Conservation (phyloP, 768 basidiomycete genomes). For the Boletus vinaceobasis region DNA sequence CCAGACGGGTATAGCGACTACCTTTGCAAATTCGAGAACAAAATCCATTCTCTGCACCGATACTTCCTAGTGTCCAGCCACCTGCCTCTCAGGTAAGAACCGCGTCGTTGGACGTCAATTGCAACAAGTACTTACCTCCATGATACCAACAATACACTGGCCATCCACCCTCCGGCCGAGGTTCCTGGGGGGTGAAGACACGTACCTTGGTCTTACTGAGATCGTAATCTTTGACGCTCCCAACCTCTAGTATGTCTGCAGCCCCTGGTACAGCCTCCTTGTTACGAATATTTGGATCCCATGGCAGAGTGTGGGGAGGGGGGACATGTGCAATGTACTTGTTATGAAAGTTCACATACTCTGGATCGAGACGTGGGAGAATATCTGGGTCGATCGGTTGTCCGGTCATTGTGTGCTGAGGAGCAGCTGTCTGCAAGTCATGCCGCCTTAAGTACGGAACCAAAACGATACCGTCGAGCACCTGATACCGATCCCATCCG, state of each 20-base stretch:
- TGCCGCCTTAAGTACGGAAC: constrained; percentile 12
- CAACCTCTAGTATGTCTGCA: constrained; percentile 55
- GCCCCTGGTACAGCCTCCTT: constrained; percentile 52
- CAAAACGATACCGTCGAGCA: background rate
- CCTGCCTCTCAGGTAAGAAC: constrained; percentile 37
- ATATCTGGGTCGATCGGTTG: constrained; percentile 65
- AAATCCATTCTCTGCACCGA: constrained; percentile 58
- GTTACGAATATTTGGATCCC: constrained; percentile 57
- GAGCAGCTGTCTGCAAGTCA: background rate
- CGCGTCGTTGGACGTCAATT: background rate
- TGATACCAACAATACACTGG: constrained; percentile 73
- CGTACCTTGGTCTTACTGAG: constrained; percentile 54
- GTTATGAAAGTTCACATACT: constrained; percentile 65
- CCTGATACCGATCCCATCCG: background rate
- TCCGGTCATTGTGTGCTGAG: constrained; percentile 14
- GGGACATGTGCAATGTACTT: constrained; percentile 42
- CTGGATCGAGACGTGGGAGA: constrained; percentile 55
- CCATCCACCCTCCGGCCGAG: constrained; percentile 57
- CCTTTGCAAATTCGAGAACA: constrained; percentile 34
- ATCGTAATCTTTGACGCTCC: constrained; percentile 49
- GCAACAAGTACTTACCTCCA: constrained; percentile 46
- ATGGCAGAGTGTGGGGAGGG: constrained; percentile 55
- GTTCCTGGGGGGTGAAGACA: constrained; percentile 55
- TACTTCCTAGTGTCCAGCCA: constrained; percentile 75
- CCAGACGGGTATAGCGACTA: background rate